These are phyloP conservation scores for Venturia effusa DNA, from an alignment of 2,329 filamentous ascomycete species.

Conservation along the genomic window DNA sequence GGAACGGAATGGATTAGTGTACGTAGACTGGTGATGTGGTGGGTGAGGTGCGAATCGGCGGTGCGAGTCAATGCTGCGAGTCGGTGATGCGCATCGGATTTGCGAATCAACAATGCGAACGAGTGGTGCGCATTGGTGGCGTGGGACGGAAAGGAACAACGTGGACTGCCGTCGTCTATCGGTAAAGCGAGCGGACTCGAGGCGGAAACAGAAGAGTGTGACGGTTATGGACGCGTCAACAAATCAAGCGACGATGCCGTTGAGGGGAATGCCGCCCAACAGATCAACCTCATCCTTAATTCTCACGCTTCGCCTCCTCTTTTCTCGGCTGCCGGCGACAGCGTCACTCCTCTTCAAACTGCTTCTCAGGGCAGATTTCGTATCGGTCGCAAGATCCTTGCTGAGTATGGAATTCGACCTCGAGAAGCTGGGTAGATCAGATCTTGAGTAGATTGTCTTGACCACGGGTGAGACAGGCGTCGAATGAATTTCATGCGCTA, in stretches of 20 bases:
- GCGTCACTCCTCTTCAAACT: conserved; percentile 6
- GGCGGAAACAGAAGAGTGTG: background rate
- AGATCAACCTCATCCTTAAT: background rate
- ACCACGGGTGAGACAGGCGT: background rate
- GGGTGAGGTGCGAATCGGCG: no score
- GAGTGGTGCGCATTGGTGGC: no score
- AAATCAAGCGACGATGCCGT: background rate
- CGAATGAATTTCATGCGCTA: background rate
- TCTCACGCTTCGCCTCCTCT: background rate
- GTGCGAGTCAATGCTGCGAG: no score
- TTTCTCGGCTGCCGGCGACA: background rate
- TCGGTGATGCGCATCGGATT: no score
- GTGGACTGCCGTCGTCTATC: no score
- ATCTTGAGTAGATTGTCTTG: background rate
- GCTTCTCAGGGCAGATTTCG: background rate
- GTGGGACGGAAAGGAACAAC: no score
- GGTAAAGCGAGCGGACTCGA: background rate
- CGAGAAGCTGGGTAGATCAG: background rate
- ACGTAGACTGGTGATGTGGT: no score
- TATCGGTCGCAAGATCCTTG: background rate
- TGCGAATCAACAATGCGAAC: no score
- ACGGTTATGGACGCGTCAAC: no score
- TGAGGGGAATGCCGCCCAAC: background rate
- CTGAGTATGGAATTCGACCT: background rate
- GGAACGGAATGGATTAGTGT: no score